These are phyloP conservation scores for Kodamaea sp. DNA, from an alignment of 1,139 yeast species.

Conservation along the genomic window DNA sequence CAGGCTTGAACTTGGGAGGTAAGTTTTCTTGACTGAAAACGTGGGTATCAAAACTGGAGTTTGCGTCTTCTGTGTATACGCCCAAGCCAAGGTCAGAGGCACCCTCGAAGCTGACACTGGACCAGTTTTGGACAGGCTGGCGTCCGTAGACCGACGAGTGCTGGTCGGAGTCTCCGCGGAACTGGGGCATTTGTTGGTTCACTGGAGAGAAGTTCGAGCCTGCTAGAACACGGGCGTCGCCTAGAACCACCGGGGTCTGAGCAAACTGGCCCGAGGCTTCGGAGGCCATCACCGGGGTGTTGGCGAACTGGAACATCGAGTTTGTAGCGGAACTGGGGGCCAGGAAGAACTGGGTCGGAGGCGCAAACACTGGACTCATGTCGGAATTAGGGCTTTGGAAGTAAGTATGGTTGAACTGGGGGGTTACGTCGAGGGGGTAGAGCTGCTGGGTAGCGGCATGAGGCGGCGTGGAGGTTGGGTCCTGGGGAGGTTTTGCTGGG, in stretches of 20 bases:
- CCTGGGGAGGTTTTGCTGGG: neutral
- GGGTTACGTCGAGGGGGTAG: conserved; percentile 7
- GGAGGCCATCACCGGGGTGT: conserved; percentile 5
- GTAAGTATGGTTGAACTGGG: conserved; percentile 5
- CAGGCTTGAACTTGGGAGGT: too few species aligned
- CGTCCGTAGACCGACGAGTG: conserved; percentile 1
- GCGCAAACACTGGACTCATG: conserved; percentile 10
- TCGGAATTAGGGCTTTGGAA: conserved; percentile 14
- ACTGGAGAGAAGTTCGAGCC: conserved; percentile 8
- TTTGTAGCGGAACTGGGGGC: conserved; percentile 11
- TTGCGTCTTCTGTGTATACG: conserved; percentile 5
- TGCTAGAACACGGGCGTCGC: conserved; percentile 3
- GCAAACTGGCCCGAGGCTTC: too few species aligned
- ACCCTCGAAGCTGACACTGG: conserved; percentile 4
- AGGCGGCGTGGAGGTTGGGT: conserved; percentile 9
- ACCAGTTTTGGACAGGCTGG: conserved; percentile 1
- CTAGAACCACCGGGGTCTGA: conserved; percentile 4
- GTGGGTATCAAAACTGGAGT: neutral
- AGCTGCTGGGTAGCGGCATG: conserved; percentile 1
- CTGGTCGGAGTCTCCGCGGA: neutral
- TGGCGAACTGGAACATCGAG: conserved; percentile 7
- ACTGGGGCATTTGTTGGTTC: conserved; percentile 3
- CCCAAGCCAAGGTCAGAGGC: conserved; percentile 7
- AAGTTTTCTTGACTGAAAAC: too few species aligned
- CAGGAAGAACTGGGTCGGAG: conserved; percentile 8